Conservation (phyloP, 176 grass and related monocot genomes). For the Lolium perenne region DNA sequence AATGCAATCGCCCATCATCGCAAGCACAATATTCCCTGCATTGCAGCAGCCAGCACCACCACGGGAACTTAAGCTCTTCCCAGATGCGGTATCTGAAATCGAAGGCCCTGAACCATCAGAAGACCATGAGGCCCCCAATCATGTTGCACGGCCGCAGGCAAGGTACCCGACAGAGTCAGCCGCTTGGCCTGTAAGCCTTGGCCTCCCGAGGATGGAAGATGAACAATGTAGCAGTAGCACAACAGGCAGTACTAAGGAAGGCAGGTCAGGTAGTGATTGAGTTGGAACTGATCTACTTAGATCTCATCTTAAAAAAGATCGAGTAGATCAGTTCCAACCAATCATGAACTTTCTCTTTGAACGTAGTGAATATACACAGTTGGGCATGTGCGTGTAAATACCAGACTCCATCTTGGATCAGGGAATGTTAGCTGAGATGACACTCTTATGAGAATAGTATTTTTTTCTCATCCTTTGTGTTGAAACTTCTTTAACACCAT, state of each 20-base stretch:
- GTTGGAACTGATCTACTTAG: conserved; percentile 8
- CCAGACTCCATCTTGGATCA: conserved; percentile 20
- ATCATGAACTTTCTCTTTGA: background rate
- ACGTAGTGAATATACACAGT: conserved; percentile 10
- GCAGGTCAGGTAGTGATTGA: conserved; percentile 33
- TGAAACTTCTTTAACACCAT: too few relatives aligned
- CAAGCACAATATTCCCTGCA: conserved; percentile 47
- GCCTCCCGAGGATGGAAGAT: conserved; percentile 60
- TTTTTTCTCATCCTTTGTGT: background rate
- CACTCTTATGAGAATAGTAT: conserved; percentile 7
- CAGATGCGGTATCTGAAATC: background rate
- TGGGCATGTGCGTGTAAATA: conserved; percentile 45
- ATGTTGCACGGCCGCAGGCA: conserved; percentile 53
- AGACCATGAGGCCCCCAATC: conserved; percentile 22
- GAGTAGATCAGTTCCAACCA: conserved; percentile 34
- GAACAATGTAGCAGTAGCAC: conserved; percentile 59
- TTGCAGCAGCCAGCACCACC: conserved; percentile 40
- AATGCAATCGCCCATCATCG: conserved; percentile 31
- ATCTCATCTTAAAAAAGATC: background rate
- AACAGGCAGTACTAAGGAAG: conserved; percentile 36
- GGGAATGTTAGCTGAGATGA: conserved; percentile 35
- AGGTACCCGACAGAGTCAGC: conserved; percentile 52
- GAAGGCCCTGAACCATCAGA: conserved; percentile 30
- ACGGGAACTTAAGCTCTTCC: conserved; percentile 83
- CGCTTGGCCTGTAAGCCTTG: conserved; percentile 59